phyloP scores from a whole-genome alignment of 768 basidiomycete genomes.

The Phallus indusiatus region DNA sequence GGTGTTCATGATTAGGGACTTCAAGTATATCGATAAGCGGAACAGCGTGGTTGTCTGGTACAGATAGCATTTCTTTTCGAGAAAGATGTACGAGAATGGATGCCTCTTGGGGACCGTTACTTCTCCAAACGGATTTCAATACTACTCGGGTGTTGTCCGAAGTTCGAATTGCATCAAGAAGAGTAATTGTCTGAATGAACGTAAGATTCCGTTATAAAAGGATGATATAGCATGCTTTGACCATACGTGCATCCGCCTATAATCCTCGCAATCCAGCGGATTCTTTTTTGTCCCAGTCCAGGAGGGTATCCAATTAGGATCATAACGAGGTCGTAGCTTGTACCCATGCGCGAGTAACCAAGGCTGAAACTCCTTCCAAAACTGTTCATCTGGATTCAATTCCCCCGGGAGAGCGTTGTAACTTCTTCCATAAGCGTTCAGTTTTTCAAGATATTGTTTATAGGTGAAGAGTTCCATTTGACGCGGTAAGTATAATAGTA shows the following conservation, averaged over 20 bases:
- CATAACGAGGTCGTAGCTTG: slow-evolving; percentile 24
- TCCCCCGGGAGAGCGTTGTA: background rate
- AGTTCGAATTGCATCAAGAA: slow-evolving; percentile 16
- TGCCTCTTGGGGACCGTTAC: slow-evolving; percentile 9
- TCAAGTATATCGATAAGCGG: slow-evolving; percentile 19
- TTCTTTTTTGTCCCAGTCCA: slow-evolving; percentile 17
- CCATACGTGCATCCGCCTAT: too few relatives aligned
- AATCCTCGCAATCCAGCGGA: slow-evolving; percentile 6
- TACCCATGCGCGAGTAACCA: slow-evolving; percentile 27
- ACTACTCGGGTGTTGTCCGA: slow-evolving; percentile 16
- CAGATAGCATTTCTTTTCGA: slow-evolving; percentile 9
- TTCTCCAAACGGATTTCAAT: slow-evolving; percentile 14
- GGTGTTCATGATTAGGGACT: slow-evolving; percentile 12
- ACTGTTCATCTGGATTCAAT: background rate
- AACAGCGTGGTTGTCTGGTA: slow-evolving; percentile 24
- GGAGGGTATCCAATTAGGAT: slow-evolving; percentile 26
- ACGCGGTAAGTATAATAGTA: too few relatives aligned
- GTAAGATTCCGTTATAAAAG: background rate
- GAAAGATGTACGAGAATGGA: slow-evolving; percentile 16
- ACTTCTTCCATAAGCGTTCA: too few relatives aligned
- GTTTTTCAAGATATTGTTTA: too few relatives aligned
- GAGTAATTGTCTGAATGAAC: background rate
- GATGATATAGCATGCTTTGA: background rate
- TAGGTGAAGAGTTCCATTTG: too few relatives aligned
- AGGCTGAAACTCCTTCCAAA: slow-evolving; percentile 20